Base-by-base conservation (phyloP, 257 asterid species). In the Nicotiana undulata region DNA sequence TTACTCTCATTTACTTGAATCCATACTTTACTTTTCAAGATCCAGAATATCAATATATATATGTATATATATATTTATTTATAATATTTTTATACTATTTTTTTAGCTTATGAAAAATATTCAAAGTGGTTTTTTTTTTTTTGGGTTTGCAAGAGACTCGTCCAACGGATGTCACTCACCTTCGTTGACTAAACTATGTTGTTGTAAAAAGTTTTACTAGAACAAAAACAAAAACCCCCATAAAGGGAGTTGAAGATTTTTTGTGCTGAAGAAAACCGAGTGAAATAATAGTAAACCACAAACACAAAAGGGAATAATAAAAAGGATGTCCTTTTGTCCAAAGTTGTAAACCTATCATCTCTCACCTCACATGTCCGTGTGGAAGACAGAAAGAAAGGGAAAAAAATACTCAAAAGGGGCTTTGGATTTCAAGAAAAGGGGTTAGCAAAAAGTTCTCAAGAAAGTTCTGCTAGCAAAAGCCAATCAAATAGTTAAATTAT, bases 321-420 rank as follows among this genome's bases (percentile, higher is more conserved):
- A 55, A 84, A 7, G 70, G 32, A 63, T 18, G 29, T 40, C 81
- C 67, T 81, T 83, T 72, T 61, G 85, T 76, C 78, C 85, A 78
- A 85, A 74, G 20, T 24, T 49, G 78, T 74, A 74, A 49, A 74
- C 79, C 79, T 74, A 74, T 74, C 79, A 3, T 74, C 79, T 70
- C 77, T 13, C 59, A 40, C 77, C 77, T 40, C 16, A 15, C 56
- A 40, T 51, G 58, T 68, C 77, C 58, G 16, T n/a, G 76, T 46
- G 20, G 59, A 84, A 60, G 18, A 66, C 40, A 44, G 56, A 34
- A 67, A 29, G 70, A 60, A 68, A 84, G 79, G 49, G 49, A 1
- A 8, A 40, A 40, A 40, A 78, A n/a, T n/a, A 79, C 79, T 34
- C 58, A 37, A 60, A 32, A 81, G 59, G 77, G 24, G 12, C 11